These are phyloP conservation scores for Acacia pycnantha DNA, from an alignment of 331 rosid species.

Conservation along the genomic window DNA sequence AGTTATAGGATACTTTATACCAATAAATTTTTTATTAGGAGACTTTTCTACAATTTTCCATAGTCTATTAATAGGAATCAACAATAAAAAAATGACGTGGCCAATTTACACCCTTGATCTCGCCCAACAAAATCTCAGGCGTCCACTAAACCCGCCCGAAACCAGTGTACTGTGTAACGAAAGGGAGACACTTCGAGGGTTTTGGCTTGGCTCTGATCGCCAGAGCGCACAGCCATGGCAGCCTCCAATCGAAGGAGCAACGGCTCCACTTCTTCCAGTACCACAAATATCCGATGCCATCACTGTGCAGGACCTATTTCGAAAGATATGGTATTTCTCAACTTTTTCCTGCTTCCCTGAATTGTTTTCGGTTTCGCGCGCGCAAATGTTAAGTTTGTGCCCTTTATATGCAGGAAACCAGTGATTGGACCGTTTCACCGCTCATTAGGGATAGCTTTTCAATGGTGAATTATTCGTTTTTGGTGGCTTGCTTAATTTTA, in stretches of 20 bases:
- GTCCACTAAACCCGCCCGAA: not conserved
- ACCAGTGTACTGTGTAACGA: not conserved
- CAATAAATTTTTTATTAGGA: no score
- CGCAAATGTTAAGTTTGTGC: not conserved
- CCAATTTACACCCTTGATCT: not conserved
- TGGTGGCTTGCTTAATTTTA: not conserved
- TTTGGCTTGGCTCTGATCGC: not conserved
- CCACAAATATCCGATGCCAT: slow-evolving; percentile 50
- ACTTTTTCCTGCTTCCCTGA: not conserved
- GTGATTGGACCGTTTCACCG: slow-evolving; percentile 67
- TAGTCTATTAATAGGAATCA: no score
- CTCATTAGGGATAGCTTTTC: slow-evolving; percentile 86
- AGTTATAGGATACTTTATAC: no score
- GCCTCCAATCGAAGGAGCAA: slow-evolving; percentile 5
- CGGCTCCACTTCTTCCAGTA: not conserved
- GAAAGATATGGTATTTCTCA: slow-evolving; percentile 52
- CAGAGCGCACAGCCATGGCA: slow-evolving; percentile 28
- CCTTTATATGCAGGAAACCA: slow-evolving; percentile 59
- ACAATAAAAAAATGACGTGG: not conserved
- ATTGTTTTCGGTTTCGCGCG: not conserved
- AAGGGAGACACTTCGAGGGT: not conserved
- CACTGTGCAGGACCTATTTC: slow-evolving; percentile 92
- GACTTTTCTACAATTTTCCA: no score
- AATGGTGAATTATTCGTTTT: slow-evolving; percentile 51
- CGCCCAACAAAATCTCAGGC: not conserved